Conservation (phyloP, 371 early-diverging fungal species). For the Smittium culicis region DNA sequence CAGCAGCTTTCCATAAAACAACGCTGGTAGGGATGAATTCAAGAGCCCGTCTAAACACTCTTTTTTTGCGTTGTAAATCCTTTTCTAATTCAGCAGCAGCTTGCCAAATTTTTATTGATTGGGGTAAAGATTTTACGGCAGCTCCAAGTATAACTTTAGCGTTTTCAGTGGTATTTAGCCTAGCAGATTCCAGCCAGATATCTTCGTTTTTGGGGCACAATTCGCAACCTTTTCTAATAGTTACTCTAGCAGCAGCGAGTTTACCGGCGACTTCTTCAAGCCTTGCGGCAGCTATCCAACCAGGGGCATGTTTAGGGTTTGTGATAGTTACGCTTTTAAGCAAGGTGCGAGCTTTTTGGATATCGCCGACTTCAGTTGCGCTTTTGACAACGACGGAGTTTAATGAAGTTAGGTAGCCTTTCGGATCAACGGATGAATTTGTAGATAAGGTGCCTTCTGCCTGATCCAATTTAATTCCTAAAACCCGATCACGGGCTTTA, state of each 20-base stretch:
- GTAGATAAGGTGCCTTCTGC: conserved; percentile 54
- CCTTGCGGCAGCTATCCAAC: conserved; percentile 96
- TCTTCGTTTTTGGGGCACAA: conserved; percentile 89
- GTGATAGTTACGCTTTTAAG: conserved; percentile 78
- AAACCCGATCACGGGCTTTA: conserved; percentile 78
- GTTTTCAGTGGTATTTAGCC: conserved; percentile 63
- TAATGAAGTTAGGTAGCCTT: conserved; percentile 87
- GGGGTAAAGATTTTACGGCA: conserved; percentile 78
- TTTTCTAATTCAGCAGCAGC: conserved; percentile 73
- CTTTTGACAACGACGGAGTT: conserved; percentile 66
- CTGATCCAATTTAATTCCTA: conserved; percentile 69
- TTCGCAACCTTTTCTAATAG: conserved; percentile 83
- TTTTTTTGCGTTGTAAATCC: conserved; percentile 55
- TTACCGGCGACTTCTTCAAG: conserved; percentile 87
- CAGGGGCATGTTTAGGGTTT: conserved; percentile 89
- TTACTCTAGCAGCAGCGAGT: conserved; percentile 59
- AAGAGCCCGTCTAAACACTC: conserved; percentile 75
- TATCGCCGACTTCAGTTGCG: conserved; percentile 85
- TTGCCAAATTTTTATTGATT: conserved; percentile 85
- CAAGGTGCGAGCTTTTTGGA: conserved; percentile 78
- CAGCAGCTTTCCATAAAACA: conserved; percentile 81
- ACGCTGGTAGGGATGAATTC: conserved; percentile 89
- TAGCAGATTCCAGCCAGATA: conserved; percentile 90
- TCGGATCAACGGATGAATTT: conserved; percentile 76
- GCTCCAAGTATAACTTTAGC: conserved; percentile 81